Conservation (phyloP, 306 rosid genomes). For the Malus sieversii region DNA sequence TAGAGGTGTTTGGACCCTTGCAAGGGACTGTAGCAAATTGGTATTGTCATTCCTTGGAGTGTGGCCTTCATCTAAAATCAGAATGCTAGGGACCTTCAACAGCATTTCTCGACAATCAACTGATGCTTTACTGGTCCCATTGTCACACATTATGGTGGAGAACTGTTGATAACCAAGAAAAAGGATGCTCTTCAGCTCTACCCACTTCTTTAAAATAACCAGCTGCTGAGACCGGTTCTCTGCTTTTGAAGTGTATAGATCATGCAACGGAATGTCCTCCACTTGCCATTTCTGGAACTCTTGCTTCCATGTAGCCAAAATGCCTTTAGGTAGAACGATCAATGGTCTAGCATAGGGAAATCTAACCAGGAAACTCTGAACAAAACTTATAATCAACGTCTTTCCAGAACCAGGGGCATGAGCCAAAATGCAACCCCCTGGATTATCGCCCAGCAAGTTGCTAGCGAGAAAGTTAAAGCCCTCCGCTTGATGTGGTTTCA, state of each 20-base stretch:
- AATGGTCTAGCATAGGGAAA: slow-evolving; percentile 77
- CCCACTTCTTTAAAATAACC: slow-evolving; percentile 66
- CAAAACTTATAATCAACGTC: slow-evolving; percentile 90
- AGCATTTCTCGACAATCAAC: slow-evolving; percentile 53
- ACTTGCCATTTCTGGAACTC: slow-evolving; percentile 88
- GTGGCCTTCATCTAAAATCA: slow-evolving; percentile 87
- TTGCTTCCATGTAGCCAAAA: slow-evolving; percentile 71
- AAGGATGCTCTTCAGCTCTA: slow-evolving; percentile 62
- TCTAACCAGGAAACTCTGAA: slow-evolving; percentile 84
- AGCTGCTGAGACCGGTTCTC: slow-evolving; percentile 57
- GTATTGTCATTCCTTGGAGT: slow-evolving; percentile 82
- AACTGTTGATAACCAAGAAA: slow-evolving; percentile 85
- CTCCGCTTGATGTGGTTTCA: slow-evolving; percentile 86
- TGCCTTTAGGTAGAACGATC: slow-evolving; percentile 86
- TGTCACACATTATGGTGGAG: slow-evolving; percentile 60
- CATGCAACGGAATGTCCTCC: slow-evolving; percentile 68
- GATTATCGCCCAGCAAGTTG: slow-evolving; percentile 61
- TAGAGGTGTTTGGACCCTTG: slow-evolving; percentile 62
- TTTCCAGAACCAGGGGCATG: slow-evolving; percentile 98
- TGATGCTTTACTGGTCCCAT: slow-evolving; percentile 22
- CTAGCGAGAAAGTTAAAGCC: slow-evolving; percentile 82
- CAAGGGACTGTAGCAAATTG: slow-evolving; percentile 66
- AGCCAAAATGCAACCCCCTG: slow-evolving; percentile 95
- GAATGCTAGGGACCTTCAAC: slow-evolving; percentile 57
- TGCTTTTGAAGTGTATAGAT: slow-evolving; percentile 67